phyloP scores from a whole-genome alignment of 2,329 filamentous ascomycete genomes.

The Talaromyces sp. region DNA sequence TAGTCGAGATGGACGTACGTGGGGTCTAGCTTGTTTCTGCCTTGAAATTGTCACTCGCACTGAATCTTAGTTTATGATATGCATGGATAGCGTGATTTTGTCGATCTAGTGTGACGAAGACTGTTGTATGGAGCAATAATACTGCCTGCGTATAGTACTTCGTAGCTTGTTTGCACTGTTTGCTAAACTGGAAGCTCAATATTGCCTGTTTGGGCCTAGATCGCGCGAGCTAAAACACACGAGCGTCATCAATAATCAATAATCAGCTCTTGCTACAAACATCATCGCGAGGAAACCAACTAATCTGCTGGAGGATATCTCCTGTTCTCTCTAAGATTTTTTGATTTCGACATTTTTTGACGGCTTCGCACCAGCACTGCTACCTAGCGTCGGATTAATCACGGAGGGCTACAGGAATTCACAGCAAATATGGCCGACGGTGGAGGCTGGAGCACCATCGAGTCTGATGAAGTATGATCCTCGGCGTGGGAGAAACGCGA shows the following conservation, averaged over 20 bases:
- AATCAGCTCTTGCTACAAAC: background rate
- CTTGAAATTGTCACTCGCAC: background rate
- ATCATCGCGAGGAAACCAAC: background rate
- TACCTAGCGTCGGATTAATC: background rate
- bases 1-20: background rate
- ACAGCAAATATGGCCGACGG: slow-evolving; percentile 49
- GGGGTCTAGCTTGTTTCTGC: background rate
- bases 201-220: background rate
- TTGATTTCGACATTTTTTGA: background rate
- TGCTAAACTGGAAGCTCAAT: background rate
- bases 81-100: background rate
- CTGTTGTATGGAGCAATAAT: background rate
- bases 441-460: slow-evolving; percentile 91
- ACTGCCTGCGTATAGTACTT: background rate
- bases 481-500: background rate
- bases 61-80: background rate
- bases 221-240: background rate
- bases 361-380: background rate
- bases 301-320: background rate
- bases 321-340: background rate
- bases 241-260: background rate
- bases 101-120: background rate
- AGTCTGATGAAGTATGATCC: slow-evolving; percentile 80
- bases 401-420: background rate
- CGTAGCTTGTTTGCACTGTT: background rate